These are phyloP conservation scores for Prunus yedoensis DNA, from an alignment of 331 rosid species.

Conservation along the genomic window DNA sequence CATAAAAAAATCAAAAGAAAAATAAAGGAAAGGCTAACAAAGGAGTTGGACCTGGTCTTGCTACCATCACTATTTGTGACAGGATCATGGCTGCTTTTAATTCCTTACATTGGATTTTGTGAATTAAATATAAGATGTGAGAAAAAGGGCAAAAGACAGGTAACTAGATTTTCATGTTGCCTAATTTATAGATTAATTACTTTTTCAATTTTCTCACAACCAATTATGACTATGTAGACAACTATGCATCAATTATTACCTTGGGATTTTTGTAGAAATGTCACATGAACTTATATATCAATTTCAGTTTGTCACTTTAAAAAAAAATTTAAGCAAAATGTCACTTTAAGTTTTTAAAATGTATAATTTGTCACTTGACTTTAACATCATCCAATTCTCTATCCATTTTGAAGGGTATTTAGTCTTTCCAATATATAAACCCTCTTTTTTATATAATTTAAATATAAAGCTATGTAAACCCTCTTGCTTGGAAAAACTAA, in stretches of 20 bases:
- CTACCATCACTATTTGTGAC: conserved; percentile 34
- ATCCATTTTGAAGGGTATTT: no score
- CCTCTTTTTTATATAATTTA: no score
- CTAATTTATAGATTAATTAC: not conserved
- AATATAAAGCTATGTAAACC: no score
- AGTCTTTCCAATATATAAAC: no score
- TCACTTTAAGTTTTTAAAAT: no score
- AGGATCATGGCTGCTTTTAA: conserved; percentile 41
- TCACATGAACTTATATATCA: no score
- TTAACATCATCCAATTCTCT: no score
- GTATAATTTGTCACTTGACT: no score
- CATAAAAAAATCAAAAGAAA: conserved; percentile 14
- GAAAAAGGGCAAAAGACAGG: not conserved
- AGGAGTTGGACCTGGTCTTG: conserved; percentile 21
- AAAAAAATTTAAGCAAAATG: no score
- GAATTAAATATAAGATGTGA: not conserved
- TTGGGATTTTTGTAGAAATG: no score
- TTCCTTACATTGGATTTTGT: conserved; percentile 20
- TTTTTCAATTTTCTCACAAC: not conserved
- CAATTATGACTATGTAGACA: not conserved
- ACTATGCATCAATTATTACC: not conserved
- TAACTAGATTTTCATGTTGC: not conserved
- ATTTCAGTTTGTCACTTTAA: no score
- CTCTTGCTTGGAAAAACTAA: no score
- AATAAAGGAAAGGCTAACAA: conserved; percentile 17